Evolutionary conservation across 345 rosid species (phyloP), one percentile per base, ranked within the genome.

Genomic region (Pseudoturritis turrita): DNA sequence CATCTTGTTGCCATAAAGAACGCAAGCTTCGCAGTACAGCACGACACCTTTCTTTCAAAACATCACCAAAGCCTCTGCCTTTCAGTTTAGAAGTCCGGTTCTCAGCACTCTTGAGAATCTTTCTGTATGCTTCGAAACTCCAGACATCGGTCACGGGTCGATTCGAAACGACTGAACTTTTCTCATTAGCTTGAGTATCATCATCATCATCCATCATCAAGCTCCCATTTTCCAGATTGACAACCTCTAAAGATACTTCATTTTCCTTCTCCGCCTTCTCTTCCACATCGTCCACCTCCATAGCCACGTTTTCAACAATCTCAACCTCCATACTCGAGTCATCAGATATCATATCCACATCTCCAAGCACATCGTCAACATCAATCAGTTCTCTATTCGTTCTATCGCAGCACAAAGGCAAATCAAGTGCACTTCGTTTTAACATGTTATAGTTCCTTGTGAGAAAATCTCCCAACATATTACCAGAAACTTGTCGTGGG

Each of bases 21-120:
- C 81, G 75, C 58, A 76, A 77, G 50, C 49, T 69, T 65, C 73
- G 76, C 33, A 83, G 33, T 4, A 74, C 68, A 29, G 71, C 74
- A 77, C 74, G 6, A 14, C 76, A 77, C 70, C 81, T 84, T 70
- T 82, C 82, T 58, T 74, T 75, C 73, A 86, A 65, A 54, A 5
- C 0, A 55, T 3, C 56, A 31, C 62, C 75, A 46, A 62, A 49
- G 49, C 81, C 78, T 57, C 29, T 35, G 1, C 4, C 71, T 78
- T 78, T 74, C 54, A 69, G 15, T 49, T 61, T 68, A 3, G 17
- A 69, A 62, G 41, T 62, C 18, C 78, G 13, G 7, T 68, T 69
- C 62, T 13, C 23, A 45, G 78, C 78, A 31, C 78, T 62, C 55
- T 17, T 5, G 4, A 78, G 21, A 53, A 25, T 13, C 78, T 78